Evolutionary conservation across 306 rosid species (phyloP).

Genomic region (Castanospermum australe): DNA sequence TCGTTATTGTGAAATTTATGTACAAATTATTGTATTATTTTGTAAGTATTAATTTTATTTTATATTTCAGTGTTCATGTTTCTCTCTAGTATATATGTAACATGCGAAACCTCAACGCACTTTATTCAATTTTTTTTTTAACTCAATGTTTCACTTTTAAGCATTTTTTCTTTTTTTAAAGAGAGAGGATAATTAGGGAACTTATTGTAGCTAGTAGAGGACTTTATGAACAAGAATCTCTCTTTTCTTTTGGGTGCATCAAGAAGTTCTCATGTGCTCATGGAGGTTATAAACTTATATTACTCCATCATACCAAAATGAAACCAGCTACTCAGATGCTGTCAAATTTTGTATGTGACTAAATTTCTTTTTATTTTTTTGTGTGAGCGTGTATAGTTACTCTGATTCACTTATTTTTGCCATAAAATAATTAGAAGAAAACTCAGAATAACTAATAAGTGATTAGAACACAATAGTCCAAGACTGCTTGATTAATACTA

Average conservation of each 20-base stretch:
- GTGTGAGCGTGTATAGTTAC: too few species aligned
- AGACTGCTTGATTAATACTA: too few species aligned
- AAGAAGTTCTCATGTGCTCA: not conserved
- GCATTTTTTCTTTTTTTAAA: not conserved
- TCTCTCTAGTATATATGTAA: not conserved
- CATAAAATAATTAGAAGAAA: too few species aligned
- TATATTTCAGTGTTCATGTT: not conserved
- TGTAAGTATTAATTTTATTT: not conserved
- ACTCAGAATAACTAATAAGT: too few species aligned
- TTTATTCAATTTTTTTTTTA: not conserved
- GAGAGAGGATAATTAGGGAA: too few species aligned
- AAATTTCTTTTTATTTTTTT: too few species aligned
- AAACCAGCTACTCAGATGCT: not conserved
- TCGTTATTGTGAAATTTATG: not conserved
- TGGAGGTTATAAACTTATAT: not conserved
- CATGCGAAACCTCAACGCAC: not conserved
- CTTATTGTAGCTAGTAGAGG: too few species aligned
- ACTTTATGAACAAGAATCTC: too few species aligned
- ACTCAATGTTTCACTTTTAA: not conserved
- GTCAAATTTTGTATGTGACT: too few species aligned
- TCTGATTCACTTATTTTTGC: too few species aligned
- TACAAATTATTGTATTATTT: not conserved
- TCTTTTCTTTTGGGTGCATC: too few species aligned
- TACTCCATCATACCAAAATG: not conserved
- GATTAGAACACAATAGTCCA: too few species aligned